Base-by-base conservation (phyloP, 345 rosid species). In the Sapria himalayana region DNA sequence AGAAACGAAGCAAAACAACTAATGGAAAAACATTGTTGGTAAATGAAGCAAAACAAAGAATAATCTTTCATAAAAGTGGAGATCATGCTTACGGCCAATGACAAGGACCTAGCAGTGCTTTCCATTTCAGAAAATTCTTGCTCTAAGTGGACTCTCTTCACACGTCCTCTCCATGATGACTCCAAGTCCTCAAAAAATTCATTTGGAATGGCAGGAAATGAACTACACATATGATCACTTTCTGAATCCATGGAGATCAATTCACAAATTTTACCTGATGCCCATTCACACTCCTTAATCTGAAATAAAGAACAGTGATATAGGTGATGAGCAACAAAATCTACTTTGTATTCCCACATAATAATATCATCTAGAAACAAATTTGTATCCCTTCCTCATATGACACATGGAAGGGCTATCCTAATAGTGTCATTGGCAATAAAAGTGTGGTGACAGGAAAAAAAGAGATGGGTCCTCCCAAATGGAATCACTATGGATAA, bases 131-230 rank as follows among this genome's bases (percentile, higher is more conserved):
- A 60, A 55, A 62, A 62, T 63, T 76, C 78, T 46, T 74, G 63
- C 46, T 74, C 73, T 39, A 81, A 59, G 51, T 86, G 97, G 34
- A 72, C 57, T 58, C 67, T 76, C 60, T 78, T 86, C 23, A 86
- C 71, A 14, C 85, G 89, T 15, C 91, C 73, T 61, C 70, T 70
- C 94, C 97, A 86, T 19, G 77, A 56, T 46, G 70, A 73, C 47
- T 86, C 94, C 80, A 86, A 70, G 61, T 81, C 94, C 51, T 72
- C 80, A 41, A 86, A 81, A 67, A 86, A 81, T 3, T 81, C 94
- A 55, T 51, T 50, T 0, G 97, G 93, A 50, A 86, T 57, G 38
- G 40, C 53, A 39, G 59, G 54, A 41, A 38, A 54, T 13, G 54
- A 57, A 40, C 71, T 66, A 25, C 52, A 56, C 29, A 52, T 62